Conservation (phyloP, 169 alveolate species). For the Plasmodium relictum region DNA sequence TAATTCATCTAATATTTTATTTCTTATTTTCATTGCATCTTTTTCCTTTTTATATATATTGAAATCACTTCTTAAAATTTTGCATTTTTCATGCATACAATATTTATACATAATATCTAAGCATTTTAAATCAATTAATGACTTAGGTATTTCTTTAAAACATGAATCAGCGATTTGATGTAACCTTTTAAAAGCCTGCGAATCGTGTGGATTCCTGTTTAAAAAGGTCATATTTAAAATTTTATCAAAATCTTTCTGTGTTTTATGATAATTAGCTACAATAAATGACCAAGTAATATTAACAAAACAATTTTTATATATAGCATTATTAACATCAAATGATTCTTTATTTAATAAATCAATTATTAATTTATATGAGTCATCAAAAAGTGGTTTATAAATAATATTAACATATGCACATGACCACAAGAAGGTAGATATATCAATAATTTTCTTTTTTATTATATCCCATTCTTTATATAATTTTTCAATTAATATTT, state of each 20-base stretch:
- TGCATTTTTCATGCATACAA: conserved; percentile 65
- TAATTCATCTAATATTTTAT: conserved; percentile 51
- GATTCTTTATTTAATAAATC: background rate
- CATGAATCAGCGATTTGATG: conserved; percentile 69
- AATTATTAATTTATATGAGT: conserved; percentile 1
- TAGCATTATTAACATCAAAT: background rate
- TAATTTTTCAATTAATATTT: conserved; percentile 37
- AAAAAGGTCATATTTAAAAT: conserved; percentile 47
- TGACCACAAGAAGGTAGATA: conserved; percentile 62
- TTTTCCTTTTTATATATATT: conserved; percentile 60
- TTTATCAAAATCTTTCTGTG: conserved; percentile 8
- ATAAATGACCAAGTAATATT: conserved; percentile 66
- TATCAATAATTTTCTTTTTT: conserved; percentile 31
- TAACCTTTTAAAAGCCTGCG: conserved; percentile 56
- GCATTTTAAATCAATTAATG: conserved; percentile 11
- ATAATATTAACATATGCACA: conserved; percentile 64
- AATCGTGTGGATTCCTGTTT: conserved; percentile 47
- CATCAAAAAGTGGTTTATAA: conserved; percentile 55
- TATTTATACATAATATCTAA: conserved; percentile 35
- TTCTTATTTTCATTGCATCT: conserved; percentile 49
- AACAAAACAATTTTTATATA: conserved; percentile 57
- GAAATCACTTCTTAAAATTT: conserved; percentile 46
- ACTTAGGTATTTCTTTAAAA: conserved; percentile 39
- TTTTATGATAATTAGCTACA: conserved; percentile 59
- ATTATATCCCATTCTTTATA: conserved; percentile 59